Base-by-base conservation (phyloP, 148 eudicot species). In the Nepenthes mirabilis region DNA sequence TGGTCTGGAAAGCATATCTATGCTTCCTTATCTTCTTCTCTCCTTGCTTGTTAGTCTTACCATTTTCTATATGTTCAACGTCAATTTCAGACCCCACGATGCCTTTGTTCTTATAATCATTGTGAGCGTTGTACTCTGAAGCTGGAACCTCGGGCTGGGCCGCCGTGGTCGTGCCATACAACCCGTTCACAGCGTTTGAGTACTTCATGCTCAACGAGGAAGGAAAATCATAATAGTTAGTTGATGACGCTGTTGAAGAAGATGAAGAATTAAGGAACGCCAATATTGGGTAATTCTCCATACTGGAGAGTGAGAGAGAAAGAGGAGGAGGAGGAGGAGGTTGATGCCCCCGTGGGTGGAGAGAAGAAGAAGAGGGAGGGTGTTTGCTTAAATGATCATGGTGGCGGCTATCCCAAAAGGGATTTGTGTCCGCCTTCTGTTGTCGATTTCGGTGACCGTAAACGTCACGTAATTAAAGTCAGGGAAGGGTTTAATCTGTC, bases 1-100 rank as follows among this genome's bases (percentile, higher is more conserved):
- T 80, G 1, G 88, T 86, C 59, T 80, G 85, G 55, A 86, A 80
- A 8, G 88, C 93, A 55, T 68, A 77, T 43, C 78, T 82, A 33
- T 76, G 83, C 58, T 74, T 74, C 74, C 61, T 72, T 14, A 33
- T 52, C 60, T 76, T 81, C 75, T 74, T 77, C 53, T 60, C 60
- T 6, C 57, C 72, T 37, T 23, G 23, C 45, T n/a, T n/a, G 3
- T 2, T 50, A 6, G 53, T 11, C 6, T 69, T 70, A 14, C 52
- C 65, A 61, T 55, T 68, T 1, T 63, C 8, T 8, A 3, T 40
- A 1, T 40, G 6, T 40, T 8, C 45, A 40, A 8, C 65, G 4
- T 57, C 36, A 23, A 14, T 56, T 49, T 58, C 47, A 55, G 23
- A 51, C 58, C 13, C 10, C 64, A 43, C 13, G 23, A 23, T 23